Evolutionary conservation across 2,329 filamentous ascomycete species (phyloP).

Genomic region (Colletotrichum theobromicola): DNA sequence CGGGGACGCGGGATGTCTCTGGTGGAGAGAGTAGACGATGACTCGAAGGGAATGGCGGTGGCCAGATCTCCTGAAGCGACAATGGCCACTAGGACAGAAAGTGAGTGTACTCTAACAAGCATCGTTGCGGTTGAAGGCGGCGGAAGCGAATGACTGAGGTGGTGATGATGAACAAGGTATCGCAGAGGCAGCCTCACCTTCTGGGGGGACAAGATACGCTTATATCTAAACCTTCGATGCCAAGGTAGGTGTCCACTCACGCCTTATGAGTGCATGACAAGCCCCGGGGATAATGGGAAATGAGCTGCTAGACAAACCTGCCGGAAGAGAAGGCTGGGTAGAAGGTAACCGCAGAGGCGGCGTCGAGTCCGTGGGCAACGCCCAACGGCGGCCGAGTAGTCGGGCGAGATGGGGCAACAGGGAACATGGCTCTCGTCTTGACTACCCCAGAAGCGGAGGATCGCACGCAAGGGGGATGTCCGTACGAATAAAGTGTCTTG

Average conservation of each 20-base stretch:
- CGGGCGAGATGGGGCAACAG: slow-evolving; percentile 1
- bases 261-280: neutral
- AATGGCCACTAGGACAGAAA: slow-evolving; percentile 15
- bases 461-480: slow-evolving; percentile 7
- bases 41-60: slow-evolving; percentile 7
- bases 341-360: neutral
- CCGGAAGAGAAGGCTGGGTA: slow-evolving; percentile 4
- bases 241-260: neutral
- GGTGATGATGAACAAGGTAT: neutral
- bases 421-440: neutral
- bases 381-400: slow-evolving; percentile 7
- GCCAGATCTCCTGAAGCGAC: slow-evolving; percentile 5
- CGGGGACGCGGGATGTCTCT: slow-evolving; percentile 27
- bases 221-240: slow-evolving; percentile 3
- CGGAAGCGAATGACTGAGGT: neutral
- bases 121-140: slow-evolving; percentile 6
- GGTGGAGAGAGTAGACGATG: neutral
- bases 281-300: slow-evolving; percentile 8
- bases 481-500: neutral
- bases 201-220: neutral
- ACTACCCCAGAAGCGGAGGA: neutral
- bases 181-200: neutral
- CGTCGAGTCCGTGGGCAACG: slow-evolving; percentile 5
- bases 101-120: slow-evolving; percentile 20
- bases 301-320: neutral